phyloP scores from a whole-genome alignment of 331 rosid genomes.

The Malus hybrid region DNA sequence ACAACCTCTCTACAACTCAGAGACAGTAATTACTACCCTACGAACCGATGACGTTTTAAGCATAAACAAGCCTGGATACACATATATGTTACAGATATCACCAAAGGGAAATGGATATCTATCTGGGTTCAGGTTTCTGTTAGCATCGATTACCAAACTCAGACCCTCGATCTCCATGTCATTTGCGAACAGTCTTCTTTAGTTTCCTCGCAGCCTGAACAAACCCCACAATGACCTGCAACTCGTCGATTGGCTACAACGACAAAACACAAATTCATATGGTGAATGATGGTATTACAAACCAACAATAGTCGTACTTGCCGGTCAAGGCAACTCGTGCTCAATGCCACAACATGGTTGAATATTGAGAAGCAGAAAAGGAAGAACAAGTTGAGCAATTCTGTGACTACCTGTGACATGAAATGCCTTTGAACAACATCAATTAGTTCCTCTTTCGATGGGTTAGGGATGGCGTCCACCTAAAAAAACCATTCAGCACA shows the following conservation, averaged over 20 bases:
- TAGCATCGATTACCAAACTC: constrained; percentile 43
- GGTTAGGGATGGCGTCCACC: constrained; percentile 89
- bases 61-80: constrained; percentile 40
- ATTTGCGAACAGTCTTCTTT: constrained; percentile 75
- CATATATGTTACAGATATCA: constrained; percentile 50
- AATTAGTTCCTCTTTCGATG: constrained; percentile 87
- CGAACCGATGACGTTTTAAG: constrained; percentile 27
- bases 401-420: constrained; percentile 79
- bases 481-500: constrained; percentile 9
- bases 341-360: background rate
- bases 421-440: constrained; percentile 98
- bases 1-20: constrained; percentile 45
- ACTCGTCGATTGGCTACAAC: constrained; percentile 93
- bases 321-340: background rate
- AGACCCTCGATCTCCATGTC: constrained; percentile 22
- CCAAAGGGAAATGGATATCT: constrained; percentile 37
- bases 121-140: constrained; percentile 39
- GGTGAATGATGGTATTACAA: background rate
- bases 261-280: background rate
- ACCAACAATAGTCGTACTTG: background rate
- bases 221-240: constrained; percentile 89
- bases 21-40: constrained; percentile 23
- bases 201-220: constrained; percentile 90
- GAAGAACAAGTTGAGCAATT: background rate
- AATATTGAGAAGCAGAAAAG: background rate